Evolutionary conservation across 2,329 filamentous ascomycete genomes (phyloP).

Genomic region (Pyrenochaeta sp.): DNA sequence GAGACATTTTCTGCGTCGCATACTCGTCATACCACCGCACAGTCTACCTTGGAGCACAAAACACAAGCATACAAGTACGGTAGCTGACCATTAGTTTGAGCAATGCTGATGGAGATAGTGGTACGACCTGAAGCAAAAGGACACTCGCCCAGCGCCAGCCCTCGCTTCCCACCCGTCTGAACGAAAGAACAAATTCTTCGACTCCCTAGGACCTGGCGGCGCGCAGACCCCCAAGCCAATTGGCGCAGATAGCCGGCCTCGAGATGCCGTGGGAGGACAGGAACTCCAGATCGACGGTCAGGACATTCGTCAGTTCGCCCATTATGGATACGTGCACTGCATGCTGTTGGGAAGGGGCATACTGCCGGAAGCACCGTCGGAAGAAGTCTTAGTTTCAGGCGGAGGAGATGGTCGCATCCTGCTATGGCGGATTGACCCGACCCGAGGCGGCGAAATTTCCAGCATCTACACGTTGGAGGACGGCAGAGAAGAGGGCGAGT

Average conservation of each 20-base stretch:
- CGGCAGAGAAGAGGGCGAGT: constrained; percentile 64
- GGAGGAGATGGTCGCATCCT: constrained; percentile 95
- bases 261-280: constrained; percentile 65
- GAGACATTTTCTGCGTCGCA: constrained; percentile 94
- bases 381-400: constrained; percentile 86
- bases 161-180: constrained; percentile 76
- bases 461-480: constrained; percentile 74
- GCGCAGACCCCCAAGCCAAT: constrained; percentile 77
- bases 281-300: constrained; percentile 82
- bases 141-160: constrained; percentile 66
- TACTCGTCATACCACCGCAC: constrained; percentile 83
- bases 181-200: constrained; percentile 88
- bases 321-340: constrained; percentile 95
- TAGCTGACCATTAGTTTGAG: neutral
- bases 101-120: constrained; percentile 61
- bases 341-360: constrained; percentile 86
- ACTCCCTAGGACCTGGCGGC: constrained; percentile 86
- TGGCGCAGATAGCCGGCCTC: constrained; percentile 59
- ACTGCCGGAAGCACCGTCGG: constrained; percentile 72
- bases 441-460: constrained; percentile 68
- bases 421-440: constrained; percentile 79
- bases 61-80: constrained; percentile 75
- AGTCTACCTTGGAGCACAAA: constrained; percentile 91
- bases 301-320: constrained; percentile 86
- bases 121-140: constrained; percentile 76